Conservation (phyloP, 805 yeast genomes). For the Candida insectalens region DNA sequence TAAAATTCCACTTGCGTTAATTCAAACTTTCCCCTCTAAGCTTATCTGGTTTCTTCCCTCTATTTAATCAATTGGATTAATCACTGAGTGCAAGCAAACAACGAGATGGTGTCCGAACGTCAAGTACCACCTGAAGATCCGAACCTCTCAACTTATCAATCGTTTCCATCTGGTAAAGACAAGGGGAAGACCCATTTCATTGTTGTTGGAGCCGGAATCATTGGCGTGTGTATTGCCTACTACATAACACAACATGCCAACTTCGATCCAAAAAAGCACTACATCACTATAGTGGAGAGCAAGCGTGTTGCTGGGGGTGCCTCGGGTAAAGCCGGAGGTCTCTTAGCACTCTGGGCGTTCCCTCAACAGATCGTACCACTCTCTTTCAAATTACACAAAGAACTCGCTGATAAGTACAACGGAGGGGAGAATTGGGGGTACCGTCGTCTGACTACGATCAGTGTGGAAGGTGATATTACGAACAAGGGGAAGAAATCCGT, state of each 20-base stretch:
- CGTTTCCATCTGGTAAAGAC: conserved; percentile 37
- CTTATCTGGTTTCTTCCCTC: no score
- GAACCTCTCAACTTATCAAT: conserved; percentile 22
- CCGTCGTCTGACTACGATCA: conserved; percentile 76
- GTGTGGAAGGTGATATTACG: conserved; percentile 73
- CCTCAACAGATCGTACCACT: conserved; percentile 90
- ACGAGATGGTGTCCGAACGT: conserved; percentile 13
- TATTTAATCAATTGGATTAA: no score
- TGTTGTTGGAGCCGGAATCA: conserved; percentile 91
- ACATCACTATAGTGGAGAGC: conserved; percentile 79
- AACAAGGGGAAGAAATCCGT: conserved; percentile 6
- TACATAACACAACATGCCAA: conserved; percentile 76
- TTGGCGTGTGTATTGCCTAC: conserved; percentile 93
- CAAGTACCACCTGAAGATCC: conserved; percentile 17
- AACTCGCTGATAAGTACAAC: conserved; percentile 63
- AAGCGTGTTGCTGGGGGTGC: conserved; percentile 97
- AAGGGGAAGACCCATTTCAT: conserved; percentile 66
- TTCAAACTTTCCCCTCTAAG: no score
- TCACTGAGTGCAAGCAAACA: no score
- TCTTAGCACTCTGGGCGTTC: conserved; percentile 92
- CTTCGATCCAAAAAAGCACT: conserved; percentile 62
- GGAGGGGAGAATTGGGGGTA: conserved; percentile 94
- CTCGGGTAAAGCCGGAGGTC: conserved; percentile 94
- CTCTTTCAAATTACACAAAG: conserved; percentile 77
- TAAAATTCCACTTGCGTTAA: no score